Base-by-base conservation (phyloP, 495 filamentous ascomycete genomes). In the Aspergillus campestris region DNA sequence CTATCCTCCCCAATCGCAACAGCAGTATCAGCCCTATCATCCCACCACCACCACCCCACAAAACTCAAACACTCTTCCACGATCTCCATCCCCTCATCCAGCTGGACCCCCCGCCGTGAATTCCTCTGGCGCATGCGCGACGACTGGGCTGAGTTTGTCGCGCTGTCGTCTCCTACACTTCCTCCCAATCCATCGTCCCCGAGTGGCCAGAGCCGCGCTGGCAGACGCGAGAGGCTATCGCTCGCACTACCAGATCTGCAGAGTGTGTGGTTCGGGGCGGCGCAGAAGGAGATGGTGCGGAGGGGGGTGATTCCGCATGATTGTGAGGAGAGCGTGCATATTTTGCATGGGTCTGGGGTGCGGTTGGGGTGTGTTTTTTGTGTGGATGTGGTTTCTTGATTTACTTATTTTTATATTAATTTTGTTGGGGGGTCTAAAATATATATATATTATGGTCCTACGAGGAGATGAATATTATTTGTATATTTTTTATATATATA, bases 61-160 rank as follows among this genome's bases (percentile, higher is more conserved):
- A 24, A 24, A 24, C 18, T 24, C 4, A 24, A 24, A 24, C 18
- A 24, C 18, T 4, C 2, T 24, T 24, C 18, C 18, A 24, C 18
- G 18, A 24, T 24, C 18, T 24, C 18, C 18, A 24, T 24, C 18
- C 18, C 18, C 18, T 24, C 34, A 24, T 36, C 42, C 3, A 13
- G 37, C 12, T 61, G 61, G 61, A 52, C 58, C 10, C 52, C 46
- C 38, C 50, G 54, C 4, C 56, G 53, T 29, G 54, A 64, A 31
- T 64, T 62, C 28, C 28, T 64, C 44, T 60, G 52, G 56, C 39
- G 38, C 7, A 62, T 64, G 61, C 52, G 58, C 3, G 30, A 44
- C 1, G 56, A 60, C 34, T 35, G 57, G n/a, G 48, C 46, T 12
- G 49, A 61, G 3, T 57, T 56, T 29, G 36, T 62, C 13, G 49